Evolutionary conservation across 768 basidiomycete genomes (phyloP).

Genomic region (Epithele typhae): DNA sequence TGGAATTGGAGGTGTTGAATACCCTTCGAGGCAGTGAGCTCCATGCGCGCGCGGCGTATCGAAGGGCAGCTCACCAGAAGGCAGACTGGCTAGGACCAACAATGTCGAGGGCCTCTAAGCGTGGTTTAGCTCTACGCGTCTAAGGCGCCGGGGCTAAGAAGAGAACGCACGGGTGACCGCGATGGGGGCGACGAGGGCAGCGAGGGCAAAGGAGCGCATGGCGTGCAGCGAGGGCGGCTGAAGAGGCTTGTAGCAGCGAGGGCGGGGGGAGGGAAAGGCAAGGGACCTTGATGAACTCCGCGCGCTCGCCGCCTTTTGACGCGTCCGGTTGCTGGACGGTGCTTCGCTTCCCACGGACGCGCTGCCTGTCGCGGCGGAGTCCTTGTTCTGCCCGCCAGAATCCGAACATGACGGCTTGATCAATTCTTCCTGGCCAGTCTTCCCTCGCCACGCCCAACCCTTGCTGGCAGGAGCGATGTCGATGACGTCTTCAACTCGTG

Average conservation of each 20-base stretch:
- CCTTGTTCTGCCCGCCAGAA: too few species aligned
- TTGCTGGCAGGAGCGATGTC: too few species aligned
- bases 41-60: not conserved
- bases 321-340: not conserved
- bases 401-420: too few species aligned
- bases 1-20: slow-evolving; percentile 29
- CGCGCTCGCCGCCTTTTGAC: slow-evolving; percentile 6
- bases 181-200: slow-evolving; percentile 25
- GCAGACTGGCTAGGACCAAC: slow-evolving; percentile 22
- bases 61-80: slow-evolving; percentile 27
- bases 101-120: slow-evolving; percentile 29
- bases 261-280: slow-evolving; percentile 11
- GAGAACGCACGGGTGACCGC: slow-evolving; percentile 21
- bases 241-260: slow-evolving; percentile 14
- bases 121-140: not conserved
- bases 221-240: slow-evolving; percentile 8
- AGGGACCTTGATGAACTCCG: slow-evolving; percentile 7
- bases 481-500: too few species aligned
- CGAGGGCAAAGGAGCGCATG: slow-evolving; percentile 25
- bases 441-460: too few species aligned
- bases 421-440: too few species aligned
- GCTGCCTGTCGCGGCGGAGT: too few species aligned
- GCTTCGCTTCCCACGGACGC: slow-evolving; percentile 14
- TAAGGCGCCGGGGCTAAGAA: not conserved
- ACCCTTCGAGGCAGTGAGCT: slow-evolving; percentile 26